Base-by-base conservation (phyloP, 1,139 yeast species). In the Candida dubliniensis region DNA sequence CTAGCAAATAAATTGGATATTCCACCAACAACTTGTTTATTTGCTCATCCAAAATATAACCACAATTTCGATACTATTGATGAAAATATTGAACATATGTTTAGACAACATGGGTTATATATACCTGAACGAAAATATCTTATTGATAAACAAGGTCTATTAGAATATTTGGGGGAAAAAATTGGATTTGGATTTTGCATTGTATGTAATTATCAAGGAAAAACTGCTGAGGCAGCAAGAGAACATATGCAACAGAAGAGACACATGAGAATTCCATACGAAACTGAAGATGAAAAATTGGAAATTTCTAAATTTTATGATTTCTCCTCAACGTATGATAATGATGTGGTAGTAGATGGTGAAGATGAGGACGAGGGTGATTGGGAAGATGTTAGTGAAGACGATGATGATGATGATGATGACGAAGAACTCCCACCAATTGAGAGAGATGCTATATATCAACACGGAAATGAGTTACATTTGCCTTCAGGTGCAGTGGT, bases 261-360 rank as follows among this genome's bases (percentile, higher is more conserved):
- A 50, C 99, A 93, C 62, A 85, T 91, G 71, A 79, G 81, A 61
- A 77, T 93, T 46, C 98, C 99, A 0, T 95, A 88, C 63, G 98
- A 93, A 56, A 67, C 81, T 0, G 87, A 82, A 48, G 86, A 86
- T 46, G 96, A 93, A 59, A 85, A 84, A 61, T 77, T 84, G 44
- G 89, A 86, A 58, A 74, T 91, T 35, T 81, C 95, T 0, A 87
- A 84, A 42, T 93, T 84, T 59, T 93, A 93, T 60, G 98, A 93
- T 64, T 93, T 90, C 66, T 73, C 84, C 3, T 76, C 87, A 1
- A 73, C 91, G 1, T 83, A 83, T 59, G 74, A 64, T 43, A 63
- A 57, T 39, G 55, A 47, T 42, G 61, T 50, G 10, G 54, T 56
- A n/a, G 50, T 40, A n/a, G 49, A 55, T 3, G 52, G 42, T 3